Base-by-base conservation (phyloP, 192 early-diverging fungal species). In the Backusella sp. region DNA sequence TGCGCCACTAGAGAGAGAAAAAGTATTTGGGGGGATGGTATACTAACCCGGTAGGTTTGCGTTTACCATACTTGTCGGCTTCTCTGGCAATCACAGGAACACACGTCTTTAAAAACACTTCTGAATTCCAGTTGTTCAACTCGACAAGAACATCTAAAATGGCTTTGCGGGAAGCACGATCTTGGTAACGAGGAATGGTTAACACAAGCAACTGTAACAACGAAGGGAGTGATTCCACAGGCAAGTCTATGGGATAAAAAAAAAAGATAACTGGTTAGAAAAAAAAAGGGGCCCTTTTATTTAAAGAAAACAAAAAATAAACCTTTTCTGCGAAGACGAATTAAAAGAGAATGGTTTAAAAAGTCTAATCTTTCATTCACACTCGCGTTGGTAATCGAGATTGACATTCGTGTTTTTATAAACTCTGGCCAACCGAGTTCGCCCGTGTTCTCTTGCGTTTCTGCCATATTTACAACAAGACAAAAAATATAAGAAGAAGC, bases 171-270 rank as follows among this genome's bases (percentile, higher is more conserved):
- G 94, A 94, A 36, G 72, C 72, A 68, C 86, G 84, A 78, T 95
- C 94, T 70, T 84, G 85, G 77, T 94, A 95, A 32, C 92, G 89
- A 12, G 89, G 76, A 69, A 90, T 84, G 59, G 92, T 91, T 17
- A 88, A 74, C 65, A 86, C 80, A 28, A 94, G 66, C 59, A 89
- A 72, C 30, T 86, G 79, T 39, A 93, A 56, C 5, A 91, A 52
- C 21, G 73, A 75, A 35, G 86, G 86, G 30, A 87, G 74, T 36
- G 77, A 53, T 71, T 87, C 84, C 11, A 83, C 79, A 30, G 80
- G 83, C 59, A 86, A 65, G 77, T 86, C 85, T 86, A 82, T 49
- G 17, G 8, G 6, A 68, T 76, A 56, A 66, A 72, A 26, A 21
- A 77, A 28, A 12, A 21, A 62, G 23, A 21, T 59, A 7, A 32